These are phyloP conservation scores for Solanum ossicruentum DNA, from an alignment of 257 asterid genomes.

Conservation along the genomic window DNA sequence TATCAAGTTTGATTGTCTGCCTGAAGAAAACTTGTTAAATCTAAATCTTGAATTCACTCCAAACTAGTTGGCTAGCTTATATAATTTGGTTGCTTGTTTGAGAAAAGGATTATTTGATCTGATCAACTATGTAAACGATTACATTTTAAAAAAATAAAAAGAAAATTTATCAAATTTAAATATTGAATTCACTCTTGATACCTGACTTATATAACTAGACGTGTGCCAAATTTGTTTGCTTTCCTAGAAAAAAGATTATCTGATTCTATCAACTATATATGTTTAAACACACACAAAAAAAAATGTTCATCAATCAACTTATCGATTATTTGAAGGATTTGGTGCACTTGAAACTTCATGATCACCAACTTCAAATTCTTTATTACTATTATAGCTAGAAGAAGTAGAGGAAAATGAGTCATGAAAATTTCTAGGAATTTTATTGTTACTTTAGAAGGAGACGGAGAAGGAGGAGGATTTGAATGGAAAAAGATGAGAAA, in stretches of 20 bases:
- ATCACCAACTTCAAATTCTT: slow-evolving; percentile 36
- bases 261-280: background rate
- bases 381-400: background rate
- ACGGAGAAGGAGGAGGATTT: background rate
- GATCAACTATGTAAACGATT: background rate
- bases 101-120: background rate
- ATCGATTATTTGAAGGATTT: slow-evolving; percentile 46
- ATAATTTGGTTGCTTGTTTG: background rate
- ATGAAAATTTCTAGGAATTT: background rate
- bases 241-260: no score
- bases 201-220: background rate
- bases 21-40: background rate
- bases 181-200: background rate
- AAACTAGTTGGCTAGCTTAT: no score
- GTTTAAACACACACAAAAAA: no score
- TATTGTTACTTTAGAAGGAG: background rate
- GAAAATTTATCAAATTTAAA: background rate
- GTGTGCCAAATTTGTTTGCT: background rate
- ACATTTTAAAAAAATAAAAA: no score
- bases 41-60: no score
- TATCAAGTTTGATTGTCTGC: background rate
- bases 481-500: background rate
- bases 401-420: background rate
- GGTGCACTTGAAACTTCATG: slow-evolving; percentile 83
- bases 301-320: background rate